Evolutionary conservation across 164 flowering plant species (phyloP).

Genomic region (Stephania cephalantha): DNA sequence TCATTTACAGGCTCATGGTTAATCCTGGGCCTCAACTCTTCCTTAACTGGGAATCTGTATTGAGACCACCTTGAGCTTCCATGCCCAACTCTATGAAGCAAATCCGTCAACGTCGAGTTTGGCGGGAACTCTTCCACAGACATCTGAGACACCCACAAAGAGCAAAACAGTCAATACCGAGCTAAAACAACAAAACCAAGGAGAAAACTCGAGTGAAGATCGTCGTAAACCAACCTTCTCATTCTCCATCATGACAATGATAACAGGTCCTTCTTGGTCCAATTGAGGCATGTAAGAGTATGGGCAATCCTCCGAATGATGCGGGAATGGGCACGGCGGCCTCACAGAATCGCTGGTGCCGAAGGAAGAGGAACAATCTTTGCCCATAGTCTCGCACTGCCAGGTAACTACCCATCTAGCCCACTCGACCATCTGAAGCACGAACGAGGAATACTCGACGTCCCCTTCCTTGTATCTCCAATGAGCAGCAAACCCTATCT

Average conservation of each 20-base stretch:
- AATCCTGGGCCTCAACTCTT: constrained; percentile 78
- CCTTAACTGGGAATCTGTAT: constrained; percentile 62
- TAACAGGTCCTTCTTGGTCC: constrained; percentile 64
- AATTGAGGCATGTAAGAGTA: constrained; percentile 50
- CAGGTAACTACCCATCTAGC: constrained; percentile 87
- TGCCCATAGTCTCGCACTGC: constrained; percentile 78
- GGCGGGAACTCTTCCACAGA: constrained; percentile 85
- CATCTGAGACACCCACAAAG: constrained; percentile 53
- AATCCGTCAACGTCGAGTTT: constrained; percentile 61
- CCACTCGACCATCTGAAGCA: constrained; percentile 98
- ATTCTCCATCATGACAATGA: constrained; percentile 79
- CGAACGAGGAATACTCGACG: constrained; percentile 58
- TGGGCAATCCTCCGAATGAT: constrained; percentile 73
- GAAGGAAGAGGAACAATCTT: constrained; percentile 35
- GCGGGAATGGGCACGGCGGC: constrained; percentile 82
- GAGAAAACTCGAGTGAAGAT: neutral
- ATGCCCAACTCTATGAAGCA: constrained; percentile 55
- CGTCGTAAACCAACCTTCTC: constrained; percentile 53
- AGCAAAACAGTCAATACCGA: neutral
- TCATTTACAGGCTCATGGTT: constrained; percentile 66
- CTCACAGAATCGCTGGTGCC: constrained; percentile 37
- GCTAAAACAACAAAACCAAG: neutral
- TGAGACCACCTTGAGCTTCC: constrained; percentile 55
- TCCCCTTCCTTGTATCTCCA: constrained; percentile 98
- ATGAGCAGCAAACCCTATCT: constrained; percentile 96